Base-by-base conservation (phyloP, 805 yeast genomes). In the Lachancea waltii region DNA sequence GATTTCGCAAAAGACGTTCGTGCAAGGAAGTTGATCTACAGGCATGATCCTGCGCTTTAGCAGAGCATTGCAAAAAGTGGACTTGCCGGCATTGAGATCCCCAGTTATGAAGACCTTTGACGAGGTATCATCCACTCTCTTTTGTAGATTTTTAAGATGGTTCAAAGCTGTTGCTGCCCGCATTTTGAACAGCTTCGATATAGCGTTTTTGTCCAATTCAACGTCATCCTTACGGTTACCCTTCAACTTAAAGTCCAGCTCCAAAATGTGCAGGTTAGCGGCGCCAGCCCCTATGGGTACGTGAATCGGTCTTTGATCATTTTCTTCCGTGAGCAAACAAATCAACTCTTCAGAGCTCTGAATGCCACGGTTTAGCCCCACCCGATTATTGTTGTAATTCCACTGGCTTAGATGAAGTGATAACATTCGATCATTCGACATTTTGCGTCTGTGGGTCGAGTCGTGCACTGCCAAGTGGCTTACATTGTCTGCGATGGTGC, bases 21-120 rank as follows among this genome's bases (percentile, higher is more conserved):
- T 92, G 53, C 97, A 87, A 2, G 99, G 99, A 56, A 92, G 95
- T 54, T 92, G 98, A 61, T 92, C 99, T 53, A 84, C 95, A 0
- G 99, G 98, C 33, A 92, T 63, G 3, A 92, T 62, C 35, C 77
- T 74, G 36, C 92, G 72, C 48, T 89, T 70, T 42, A 92, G 64
- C 28, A 92, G 65, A 1, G 96, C 90, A 56, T 92, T 92, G 62
- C 98, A 92, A 51, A 92, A 86, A 1, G 95, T 84, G 1, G 97
- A 86, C 55, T 92, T 92, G 3, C 99, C 99, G 0, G 98, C 83
- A 56, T 92, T 92, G 48, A 92, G 72, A 59, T 92, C 99, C 36
- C 99, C 99, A 2, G 98, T 94, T 26, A 92, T 89, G 44, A 92
- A 79, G 1, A 92, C 97, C 51, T 90, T 90, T 2, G 97, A 89